Conservation (phyloP, 2,329 filamentous ascomycete genomes). For the Cercospora citrullina region DNA sequence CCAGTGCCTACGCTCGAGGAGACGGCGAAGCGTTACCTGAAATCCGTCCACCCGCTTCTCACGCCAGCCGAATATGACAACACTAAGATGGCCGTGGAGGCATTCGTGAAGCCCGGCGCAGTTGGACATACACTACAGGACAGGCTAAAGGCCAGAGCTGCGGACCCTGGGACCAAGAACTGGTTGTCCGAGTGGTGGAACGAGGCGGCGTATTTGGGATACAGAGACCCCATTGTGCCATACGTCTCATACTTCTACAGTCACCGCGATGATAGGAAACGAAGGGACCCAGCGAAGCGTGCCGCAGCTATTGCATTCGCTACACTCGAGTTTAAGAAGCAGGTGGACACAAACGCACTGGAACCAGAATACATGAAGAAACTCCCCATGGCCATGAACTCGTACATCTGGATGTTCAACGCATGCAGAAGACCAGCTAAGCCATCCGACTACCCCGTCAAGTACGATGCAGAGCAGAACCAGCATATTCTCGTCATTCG, state of each 20-base stretch:
- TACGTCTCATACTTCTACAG: slow-evolving; percentile 99
- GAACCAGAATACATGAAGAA: slow-evolving; percentile 99
- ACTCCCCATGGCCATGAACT: slow-evolving; percentile 96
- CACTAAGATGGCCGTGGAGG: slow-evolving; percentile 80
- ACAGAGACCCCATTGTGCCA: slow-evolving; percentile 92
- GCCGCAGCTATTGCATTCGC: slow-evolving; percentile 87
- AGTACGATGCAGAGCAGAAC: slow-evolving; percentile 72
- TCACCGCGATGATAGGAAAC: slow-evolving; percentile 85
- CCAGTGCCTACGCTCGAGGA: slow-evolving; percentile 82
- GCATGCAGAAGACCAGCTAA: slow-evolving; percentile 79
- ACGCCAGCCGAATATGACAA: slow-evolving; percentile 66
- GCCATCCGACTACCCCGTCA: slow-evolving; percentile 78
- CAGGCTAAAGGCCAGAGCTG: slow-evolving; percentile 74
- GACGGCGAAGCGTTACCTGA: slow-evolving; percentile 76
- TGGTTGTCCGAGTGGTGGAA: slow-evolving; percentile 99
- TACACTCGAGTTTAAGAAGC: slow-evolving; percentile 88
- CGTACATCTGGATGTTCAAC: slow-evolving; percentile 99
- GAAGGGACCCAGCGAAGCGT: slow-evolving; percentile 85
- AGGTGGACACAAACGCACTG: slow-evolving; percentile 77
- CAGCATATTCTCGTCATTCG: slow-evolving; percentile 87
- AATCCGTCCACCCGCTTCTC: slow-evolving; percentile 74
- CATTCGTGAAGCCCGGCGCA: slow-evolving; percentile 85
- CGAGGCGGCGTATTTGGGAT: slow-evolving; percentile 83
- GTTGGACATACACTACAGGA: slow-evolving; percentile 82
- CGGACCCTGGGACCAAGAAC: slow-evolving; percentile 80